These are phyloP conservation scores for Ophiosphaerella korrae DNA, from an alignment of 2,329 filamentous ascomycete species.

Conservation along the genomic window DNA sequence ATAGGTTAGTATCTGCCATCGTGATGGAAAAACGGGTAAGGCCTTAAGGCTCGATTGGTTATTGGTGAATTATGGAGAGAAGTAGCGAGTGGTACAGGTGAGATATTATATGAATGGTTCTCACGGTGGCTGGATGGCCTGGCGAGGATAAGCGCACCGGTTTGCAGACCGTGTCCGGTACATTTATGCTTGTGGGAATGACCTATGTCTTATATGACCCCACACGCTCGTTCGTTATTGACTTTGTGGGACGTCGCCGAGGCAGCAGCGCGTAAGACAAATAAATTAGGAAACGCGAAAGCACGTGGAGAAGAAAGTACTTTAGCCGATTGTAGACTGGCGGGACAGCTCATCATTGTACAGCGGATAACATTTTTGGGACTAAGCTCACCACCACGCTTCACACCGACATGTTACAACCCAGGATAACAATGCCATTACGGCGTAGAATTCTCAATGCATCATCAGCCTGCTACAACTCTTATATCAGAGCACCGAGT, in stretches of 20 bases:
- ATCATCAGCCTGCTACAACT: constrained; percentile 22
- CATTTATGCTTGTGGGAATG: constrained; percentile 5
- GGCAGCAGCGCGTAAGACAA: constrained; percentile 19
- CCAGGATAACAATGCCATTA: constrained; percentile 30
- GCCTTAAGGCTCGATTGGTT: no score
- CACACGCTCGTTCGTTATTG: constrained; percentile 4
- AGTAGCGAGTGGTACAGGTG: background rate
- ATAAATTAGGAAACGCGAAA: constrained; percentile 20
- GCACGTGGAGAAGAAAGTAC: constrained; percentile 18
- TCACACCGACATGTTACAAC: constrained; percentile 37
- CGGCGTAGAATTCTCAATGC: constrained; percentile 17
- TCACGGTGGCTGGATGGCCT: constrained; percentile 2
- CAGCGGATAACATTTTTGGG: constrained; percentile 2
- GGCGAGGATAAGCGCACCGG: background rate
- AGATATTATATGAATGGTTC: background rate
- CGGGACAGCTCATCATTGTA: constrained; percentile 6
- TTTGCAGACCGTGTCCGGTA: background rate
- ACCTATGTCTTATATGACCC: background rate
- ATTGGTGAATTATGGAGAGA: no score
- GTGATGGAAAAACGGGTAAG: background rate
- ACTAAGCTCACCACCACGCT: constrained; percentile 1
- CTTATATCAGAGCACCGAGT: constrained; percentile 13
- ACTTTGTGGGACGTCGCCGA: constrained; percentile 6
- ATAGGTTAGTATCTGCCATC: constrained; percentile 32
- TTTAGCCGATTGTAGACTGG: constrained; percentile 20